Evolutionary conservation across 2,329 filamentous ascomycete genomes (phyloP).

Genomic region (Parastagonospora avenae): DNA sequence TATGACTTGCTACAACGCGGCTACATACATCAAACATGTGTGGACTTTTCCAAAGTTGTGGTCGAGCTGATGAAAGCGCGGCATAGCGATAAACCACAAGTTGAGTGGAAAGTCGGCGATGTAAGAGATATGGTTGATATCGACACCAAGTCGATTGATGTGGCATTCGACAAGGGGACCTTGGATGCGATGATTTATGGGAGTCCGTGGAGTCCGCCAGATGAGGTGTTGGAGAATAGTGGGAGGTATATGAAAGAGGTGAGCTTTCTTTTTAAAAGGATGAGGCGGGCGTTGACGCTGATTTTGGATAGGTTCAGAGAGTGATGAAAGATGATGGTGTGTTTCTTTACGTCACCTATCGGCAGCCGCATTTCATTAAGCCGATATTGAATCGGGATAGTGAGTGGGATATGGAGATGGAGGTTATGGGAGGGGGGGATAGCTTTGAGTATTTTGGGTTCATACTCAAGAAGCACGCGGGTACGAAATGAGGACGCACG

Average conservation of each 20-base stretch:
- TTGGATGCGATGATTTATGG: constrained; percentile 63
- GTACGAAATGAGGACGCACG: too few relatives aligned
- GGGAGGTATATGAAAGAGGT: constrained; percentile 58
- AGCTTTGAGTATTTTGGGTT: constrained; percentile 30
- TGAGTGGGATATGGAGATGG: constrained; percentile 31
- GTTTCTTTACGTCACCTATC: constrained; percentile 56
- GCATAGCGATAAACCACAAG: constrained; percentile 46
- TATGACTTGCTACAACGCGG: constrained; percentile 54
- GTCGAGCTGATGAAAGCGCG: constrained; percentile 58
- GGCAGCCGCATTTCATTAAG: constrained; percentile 41
- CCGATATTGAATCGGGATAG: constrained; percentile 27
- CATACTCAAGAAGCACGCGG: background rate
- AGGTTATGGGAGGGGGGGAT: constrained; percentile 22
- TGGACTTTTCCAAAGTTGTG: constrained; percentile 62
- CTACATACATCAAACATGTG: constrained; percentile 59
- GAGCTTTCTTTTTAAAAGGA: background rate
- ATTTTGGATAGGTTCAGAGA: constrained; percentile 47
- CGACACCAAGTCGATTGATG: constrained; percentile 52
- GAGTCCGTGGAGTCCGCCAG: constrained; percentile 59
- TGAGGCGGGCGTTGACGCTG: background rate
- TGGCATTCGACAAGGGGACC: constrained; percentile 64
- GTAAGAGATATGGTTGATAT: constrained; percentile 57
- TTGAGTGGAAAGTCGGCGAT: constrained; percentile 59
- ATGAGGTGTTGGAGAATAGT: constrained; percentile 56
- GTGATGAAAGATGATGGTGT: constrained; percentile 55